Evolutionary conservation across 805 yeast species (phyloP).

Genomic region (Naumovozyma baii): DNA sequence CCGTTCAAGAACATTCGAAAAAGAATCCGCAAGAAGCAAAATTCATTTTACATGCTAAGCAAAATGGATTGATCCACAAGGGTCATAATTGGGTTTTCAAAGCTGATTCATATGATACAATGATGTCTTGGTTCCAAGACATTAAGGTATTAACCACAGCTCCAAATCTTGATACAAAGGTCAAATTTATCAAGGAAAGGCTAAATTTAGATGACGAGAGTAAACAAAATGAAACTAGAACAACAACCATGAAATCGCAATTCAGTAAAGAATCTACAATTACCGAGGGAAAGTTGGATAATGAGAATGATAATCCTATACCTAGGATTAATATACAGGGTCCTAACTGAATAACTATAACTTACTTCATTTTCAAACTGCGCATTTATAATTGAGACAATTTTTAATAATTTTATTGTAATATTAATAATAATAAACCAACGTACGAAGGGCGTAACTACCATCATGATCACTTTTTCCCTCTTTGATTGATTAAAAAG

Average conservation of each 20-base stretch:
- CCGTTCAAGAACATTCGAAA: slow-evolving; percentile 72
- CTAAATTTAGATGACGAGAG: slow-evolving; percentile 13
- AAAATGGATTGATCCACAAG: slow-evolving; percentile 62
- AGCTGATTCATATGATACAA: slow-evolving; percentile 68
- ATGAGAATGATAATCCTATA: not conserved
- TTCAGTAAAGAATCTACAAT: not conserved
- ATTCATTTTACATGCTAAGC: slow-evolving; percentile 70
- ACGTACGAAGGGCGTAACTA: not conserved
- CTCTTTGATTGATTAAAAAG: not conserved
- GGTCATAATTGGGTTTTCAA: slow-evolving; percentile 94
- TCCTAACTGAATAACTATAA: not conserved
- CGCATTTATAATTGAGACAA: not conserved
- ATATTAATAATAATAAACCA: not conserved
- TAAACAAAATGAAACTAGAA: not conserved
- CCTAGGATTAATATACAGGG: slow-evolving; percentile 1
- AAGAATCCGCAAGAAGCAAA: slow-evolving; percentile 51
- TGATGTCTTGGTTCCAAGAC: slow-evolving; percentile 81
- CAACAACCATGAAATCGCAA: not conserved
- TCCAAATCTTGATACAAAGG: slow-evolving; percentile 50
- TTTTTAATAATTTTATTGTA: not conserved
- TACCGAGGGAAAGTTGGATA: not conserved
- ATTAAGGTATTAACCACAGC: slow-evolving; percentile 57
- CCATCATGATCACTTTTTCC: not conserved
- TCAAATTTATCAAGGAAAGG: slow-evolving; percentile 33
- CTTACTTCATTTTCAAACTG: not conserved